These are phyloP conservation scores for Phytophthora crassamura DNA, from an alignment of 352 stramenopile species.

Conservation along the genomic window DNA sequence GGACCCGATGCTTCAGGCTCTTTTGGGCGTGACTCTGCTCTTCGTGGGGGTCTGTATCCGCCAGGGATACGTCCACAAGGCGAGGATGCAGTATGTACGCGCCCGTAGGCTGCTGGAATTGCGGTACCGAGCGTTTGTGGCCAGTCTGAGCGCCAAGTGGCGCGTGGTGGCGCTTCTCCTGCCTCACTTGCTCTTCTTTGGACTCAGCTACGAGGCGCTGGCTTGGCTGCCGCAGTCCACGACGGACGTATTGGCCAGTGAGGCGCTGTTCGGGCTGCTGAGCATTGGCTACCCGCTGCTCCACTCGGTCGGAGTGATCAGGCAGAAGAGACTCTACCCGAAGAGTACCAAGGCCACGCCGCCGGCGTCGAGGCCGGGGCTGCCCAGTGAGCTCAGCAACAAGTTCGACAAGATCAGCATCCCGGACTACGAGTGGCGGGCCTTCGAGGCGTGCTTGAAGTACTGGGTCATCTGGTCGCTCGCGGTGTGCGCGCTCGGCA, in stretches of 20 bases:
- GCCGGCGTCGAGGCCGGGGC: constrained; percentile 6
- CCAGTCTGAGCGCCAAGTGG: constrained; percentile 75
- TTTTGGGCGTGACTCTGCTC: constrained; percentile 36
- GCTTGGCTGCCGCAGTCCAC: constrained; percentile 58
- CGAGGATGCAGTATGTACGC: constrained; percentile 53
- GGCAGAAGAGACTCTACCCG: constrained; percentile 56
- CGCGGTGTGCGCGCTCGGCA: constrained; percentile 45
- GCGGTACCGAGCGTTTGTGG: constrained; percentile 73
- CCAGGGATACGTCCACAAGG: constrained; percentile 71
- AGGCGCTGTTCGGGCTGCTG: constrained; percentile 65
- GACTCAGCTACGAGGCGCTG: constrained; percentile 61
- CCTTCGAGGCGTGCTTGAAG: constrained; percentile 82
- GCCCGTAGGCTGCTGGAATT: constrained; percentile 60
- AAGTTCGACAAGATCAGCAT: constrained; percentile 42
- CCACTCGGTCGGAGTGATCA: constrained; percentile 69
- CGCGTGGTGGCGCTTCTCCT: constrained; percentile 64
- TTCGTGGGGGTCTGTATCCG: constrained; percentile 62
- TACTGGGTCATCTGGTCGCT: constrained; percentile 88
- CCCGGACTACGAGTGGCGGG: constrained; percentile 64
- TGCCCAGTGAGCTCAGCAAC: constrained; percentile 35
- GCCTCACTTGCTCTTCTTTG: constrained; percentile 73
- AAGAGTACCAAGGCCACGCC: constrained; percentile 31
- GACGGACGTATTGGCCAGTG: constrained; percentile 60
- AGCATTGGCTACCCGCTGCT: constrained; percentile 70
- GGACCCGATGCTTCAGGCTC: constrained; percentile 66